Base-by-base conservation (phyloP, 208 protist genomes). In the Crithidia acanthocephali region DNA sequence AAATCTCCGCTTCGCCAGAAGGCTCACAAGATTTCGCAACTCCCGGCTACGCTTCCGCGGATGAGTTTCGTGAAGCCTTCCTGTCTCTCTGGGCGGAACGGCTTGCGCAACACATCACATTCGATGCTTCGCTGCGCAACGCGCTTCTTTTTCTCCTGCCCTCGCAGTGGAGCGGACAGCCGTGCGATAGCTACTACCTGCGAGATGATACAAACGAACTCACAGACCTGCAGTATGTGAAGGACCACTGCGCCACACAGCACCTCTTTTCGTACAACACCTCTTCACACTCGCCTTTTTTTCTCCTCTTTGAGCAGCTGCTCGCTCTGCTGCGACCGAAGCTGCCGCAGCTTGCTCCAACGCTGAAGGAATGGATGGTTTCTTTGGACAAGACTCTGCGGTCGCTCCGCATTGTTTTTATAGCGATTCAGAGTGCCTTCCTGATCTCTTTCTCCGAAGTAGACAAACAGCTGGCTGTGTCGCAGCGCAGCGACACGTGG, bases 81-180 rank as follows among this genome's bases (percentile, higher is more conserved):
- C 16, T 67, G 11, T 30, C 18, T 7, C 59, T 67, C 37, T 74
- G 68, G 68, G n/a, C 40, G 23, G 27, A 60, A 27, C 32, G 52
- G n/a, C 48, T 74, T 1, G 48, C 22, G 1, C 58, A 33, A 2
- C 23, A 20, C 59, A 53, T 25, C 27, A 28, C 50, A 0, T 1
- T 50, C 7, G 30, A 67, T 3, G 50, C 11, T 0, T 59, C 25
- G n/a, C 50, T 67, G 13, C 47, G 33, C 4, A 16, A 44, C 13
- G 62, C 42, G 0, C 59, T 74, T 11, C 27, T 57, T 13, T 74
- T 61, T 20, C 51, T 74, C 3, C 35, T 74, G 2, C 68, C 68
- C 15, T 59, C 47, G 4, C 68, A 60, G 15, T 74, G 68, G 68
- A 42, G 58, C 25, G 28, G 7, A 20, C 37, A 23, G 0, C 59